Evolutionary conservation across 495 filamentous ascomycete species (phyloP).

Genomic region (Xeromyces bisporus): DNA sequence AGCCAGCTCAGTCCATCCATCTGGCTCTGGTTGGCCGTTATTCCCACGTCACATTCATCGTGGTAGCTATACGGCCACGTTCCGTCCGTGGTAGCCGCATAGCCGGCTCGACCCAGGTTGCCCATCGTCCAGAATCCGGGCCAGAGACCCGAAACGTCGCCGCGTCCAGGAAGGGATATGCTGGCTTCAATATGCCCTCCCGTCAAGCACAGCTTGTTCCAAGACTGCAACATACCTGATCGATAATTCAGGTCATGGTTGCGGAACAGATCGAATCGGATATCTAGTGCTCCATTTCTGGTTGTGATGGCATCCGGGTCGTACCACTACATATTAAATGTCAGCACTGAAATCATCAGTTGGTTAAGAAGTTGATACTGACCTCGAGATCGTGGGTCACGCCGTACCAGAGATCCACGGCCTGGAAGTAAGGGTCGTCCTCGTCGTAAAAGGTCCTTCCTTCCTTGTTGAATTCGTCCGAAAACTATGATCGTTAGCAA

Average conservation of each 20-base stretch:
- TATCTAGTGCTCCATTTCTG: too few species aligned
- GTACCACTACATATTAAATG: too few species aligned
- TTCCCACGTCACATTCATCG: conserved; percentile 55
- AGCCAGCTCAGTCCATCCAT: conserved; percentile 49
- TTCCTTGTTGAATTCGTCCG: conserved; percentile 60
- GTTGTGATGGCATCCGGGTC: conserved; percentile 63
- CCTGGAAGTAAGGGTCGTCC: too few species aligned
- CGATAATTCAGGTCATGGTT: conserved; percentile 56
- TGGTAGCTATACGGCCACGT: conserved; percentile 68
- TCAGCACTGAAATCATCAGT: conserved; percentile 1
- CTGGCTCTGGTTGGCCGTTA: too few species aligned
- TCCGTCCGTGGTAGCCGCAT: conserved; percentile 54
- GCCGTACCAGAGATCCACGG: too few species aligned
- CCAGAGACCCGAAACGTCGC: conserved; percentile 65
- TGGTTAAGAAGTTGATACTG: conserved; percentile 1
- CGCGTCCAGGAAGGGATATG: conserved; percentile 60
- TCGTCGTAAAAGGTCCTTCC: conserved; percentile 58
- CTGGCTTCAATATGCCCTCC: conserved; percentile 64
- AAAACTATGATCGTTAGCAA: conserved; percentile 32
- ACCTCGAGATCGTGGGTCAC: conserved; percentile 61
- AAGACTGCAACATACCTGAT: conserved; percentile 70
- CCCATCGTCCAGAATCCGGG: conserved; percentile 74
- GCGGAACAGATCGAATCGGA: too few species aligned
- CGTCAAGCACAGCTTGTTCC: conserved; percentile 68
- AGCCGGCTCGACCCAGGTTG: conserved; percentile 53